These are phyloP conservation scores for Teratosphaeria destructans DNA, from an alignment of 2,329 filamentous ascomycete species.

Conservation along the genomic window DNA sequence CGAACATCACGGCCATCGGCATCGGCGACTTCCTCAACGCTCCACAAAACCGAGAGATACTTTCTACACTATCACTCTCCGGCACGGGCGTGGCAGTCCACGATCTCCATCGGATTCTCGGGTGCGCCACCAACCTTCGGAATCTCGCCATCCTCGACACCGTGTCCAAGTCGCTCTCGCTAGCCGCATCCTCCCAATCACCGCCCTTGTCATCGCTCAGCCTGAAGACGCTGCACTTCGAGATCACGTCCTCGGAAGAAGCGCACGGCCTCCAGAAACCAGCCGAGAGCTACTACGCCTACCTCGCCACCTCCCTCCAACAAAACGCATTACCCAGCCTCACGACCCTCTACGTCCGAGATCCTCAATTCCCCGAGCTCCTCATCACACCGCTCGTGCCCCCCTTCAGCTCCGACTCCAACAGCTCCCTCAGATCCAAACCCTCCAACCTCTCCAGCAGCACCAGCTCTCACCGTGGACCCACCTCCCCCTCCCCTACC, in stretches of 20 bases:
- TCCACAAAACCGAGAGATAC: constrained; percentile 46
- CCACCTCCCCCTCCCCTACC: not conserved
- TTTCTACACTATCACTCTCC: constrained; percentile 60
- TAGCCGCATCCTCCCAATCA: constrained; percentile 35
- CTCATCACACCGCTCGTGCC: constrained; percentile 62
- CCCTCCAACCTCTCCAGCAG: constrained; percentile 6
- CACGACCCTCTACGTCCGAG: constrained; percentile 71
- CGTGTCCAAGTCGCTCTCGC: constrained; percentile 47
- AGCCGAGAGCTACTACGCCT: constrained; percentile 63
- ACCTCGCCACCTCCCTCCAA: constrained; percentile 74
- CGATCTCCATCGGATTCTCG: constrained; percentile 51
- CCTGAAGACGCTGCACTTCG: constrained; percentile 66
- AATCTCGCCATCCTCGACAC: constrained; percentile 49
- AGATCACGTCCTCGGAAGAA: constrained; percentile 57
- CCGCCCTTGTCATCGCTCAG: constrained; percentile 58
- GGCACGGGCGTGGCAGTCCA: constrained; percentile 59
- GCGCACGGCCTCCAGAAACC: constrained; percentile 48
- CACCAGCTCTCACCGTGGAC: not conserved
- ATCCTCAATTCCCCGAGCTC: constrained; percentile 70
- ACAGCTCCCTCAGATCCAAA: constrained; percentile 9
- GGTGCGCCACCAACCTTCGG: constrained; percentile 46
- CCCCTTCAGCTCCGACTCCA: constrained; percentile 35
- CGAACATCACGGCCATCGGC: constrained; percentile 61
- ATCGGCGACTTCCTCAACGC: constrained; percentile 57
- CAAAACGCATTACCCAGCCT: constrained; percentile 64